phyloP scores from a whole-genome alignment of 1,284 basidiomycete species.

The Fomitopsis pinicola region DNA sequence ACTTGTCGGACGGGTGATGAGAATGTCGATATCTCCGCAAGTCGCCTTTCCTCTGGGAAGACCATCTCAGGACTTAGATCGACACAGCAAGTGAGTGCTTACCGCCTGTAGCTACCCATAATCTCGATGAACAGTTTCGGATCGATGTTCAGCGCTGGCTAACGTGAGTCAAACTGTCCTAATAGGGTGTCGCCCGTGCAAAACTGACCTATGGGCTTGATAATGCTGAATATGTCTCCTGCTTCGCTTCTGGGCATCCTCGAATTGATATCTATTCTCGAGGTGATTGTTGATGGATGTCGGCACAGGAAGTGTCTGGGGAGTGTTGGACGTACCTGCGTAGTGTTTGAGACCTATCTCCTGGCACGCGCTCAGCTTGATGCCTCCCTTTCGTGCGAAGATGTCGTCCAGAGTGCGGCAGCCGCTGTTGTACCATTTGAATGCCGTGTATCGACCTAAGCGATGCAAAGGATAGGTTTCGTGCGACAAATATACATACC shows the following conservation, averaged over 20 bases:
- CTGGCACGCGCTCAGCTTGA: slow-evolving; percentile 63
- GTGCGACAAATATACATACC: background rate
- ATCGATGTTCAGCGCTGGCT: slow-evolving; percentile 66
- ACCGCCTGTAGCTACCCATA: slow-evolving; percentile 90
- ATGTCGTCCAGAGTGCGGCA: slow-evolving; percentile 79
- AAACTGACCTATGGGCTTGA: slow-evolving; percentile 60
- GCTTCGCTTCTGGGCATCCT: slow-evolving; percentile 87
- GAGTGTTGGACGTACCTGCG: slow-evolving; percentile 68
- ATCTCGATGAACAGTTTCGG: slow-evolving; percentile 71
- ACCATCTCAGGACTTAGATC: slow-evolving; percentile 3
- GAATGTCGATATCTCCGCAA: slow-evolving; percentile 88
- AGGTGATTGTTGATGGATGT: background rate
- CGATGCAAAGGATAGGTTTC: background rate
- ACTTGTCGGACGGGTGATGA: slow-evolving; percentile 71
- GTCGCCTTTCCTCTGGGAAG: slow-evolving; percentile 58
- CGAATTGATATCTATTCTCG: slow-evolving; percentile 56
- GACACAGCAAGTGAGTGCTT: slow-evolving; percentile 3
- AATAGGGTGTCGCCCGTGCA: background rate
- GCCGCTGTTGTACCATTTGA: slow-evolving; percentile 72
- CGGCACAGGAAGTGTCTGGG: background rate
- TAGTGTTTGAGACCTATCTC: slow-evolving; percentile 77
- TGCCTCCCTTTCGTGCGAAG: slow-evolving; percentile 47
- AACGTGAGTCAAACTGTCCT: no score
- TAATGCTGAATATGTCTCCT: slow-evolving; percentile 63
- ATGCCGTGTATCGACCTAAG: slow-evolving; percentile 58